Percentiles rank a stretch among this genome's conserved stretches.
Evolutionary conservation across 192 early-diverging fungal species (phyloP).

Genomic region (Linnemannia elongata): DNA sequence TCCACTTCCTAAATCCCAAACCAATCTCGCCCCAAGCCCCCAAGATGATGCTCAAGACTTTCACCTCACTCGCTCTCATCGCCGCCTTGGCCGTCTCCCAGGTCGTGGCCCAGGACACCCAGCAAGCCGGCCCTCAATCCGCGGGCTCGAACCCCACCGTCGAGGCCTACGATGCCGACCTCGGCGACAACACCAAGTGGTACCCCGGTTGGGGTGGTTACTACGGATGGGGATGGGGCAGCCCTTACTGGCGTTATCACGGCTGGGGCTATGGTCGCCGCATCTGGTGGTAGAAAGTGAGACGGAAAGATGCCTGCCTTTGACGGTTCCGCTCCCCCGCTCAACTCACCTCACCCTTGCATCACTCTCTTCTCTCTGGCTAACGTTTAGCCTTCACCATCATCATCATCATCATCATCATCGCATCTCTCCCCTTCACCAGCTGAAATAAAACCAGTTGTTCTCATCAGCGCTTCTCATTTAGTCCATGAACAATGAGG

Average conservation of each 20-base stretch:
- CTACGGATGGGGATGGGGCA: background rate
- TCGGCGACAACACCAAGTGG: slow-evolving; percentile 20
- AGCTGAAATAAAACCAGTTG: background rate
- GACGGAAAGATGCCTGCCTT: background rate
- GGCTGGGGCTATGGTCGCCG: slow-evolving; percentile 5
- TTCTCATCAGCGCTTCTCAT: background rate
- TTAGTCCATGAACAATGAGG: too few relatives aligned
- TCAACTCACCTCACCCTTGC: background rate
- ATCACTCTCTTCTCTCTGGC: background rate
- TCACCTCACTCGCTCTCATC: slow-evolving; percentile 1
- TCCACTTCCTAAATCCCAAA: background rate
- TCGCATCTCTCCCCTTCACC: too few relatives aligned
- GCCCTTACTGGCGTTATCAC: background rate
- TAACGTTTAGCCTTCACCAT: too few relatives aligned
- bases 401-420: too few relatives aligned
- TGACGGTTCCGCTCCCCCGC: background rate
- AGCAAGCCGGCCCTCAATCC: background rate
- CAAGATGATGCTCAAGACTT: slow-evolving; percentile 16
- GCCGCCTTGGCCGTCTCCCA: slow-evolving; percentile 7
- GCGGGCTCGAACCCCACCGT: background rate
- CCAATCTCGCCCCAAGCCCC: background rate
- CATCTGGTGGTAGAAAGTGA: background rate
- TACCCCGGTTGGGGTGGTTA: slow-evolving; percentile 3
- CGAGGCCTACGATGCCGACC: background rate
- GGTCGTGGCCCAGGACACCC: background rate